A percentile compares a stretch with the other conserved stretches of the same genome.
Evolutionary conservation across 805 yeast genomes (phyloP).

Genomic region (Lipomyces spencermartinsiae): DNA sequence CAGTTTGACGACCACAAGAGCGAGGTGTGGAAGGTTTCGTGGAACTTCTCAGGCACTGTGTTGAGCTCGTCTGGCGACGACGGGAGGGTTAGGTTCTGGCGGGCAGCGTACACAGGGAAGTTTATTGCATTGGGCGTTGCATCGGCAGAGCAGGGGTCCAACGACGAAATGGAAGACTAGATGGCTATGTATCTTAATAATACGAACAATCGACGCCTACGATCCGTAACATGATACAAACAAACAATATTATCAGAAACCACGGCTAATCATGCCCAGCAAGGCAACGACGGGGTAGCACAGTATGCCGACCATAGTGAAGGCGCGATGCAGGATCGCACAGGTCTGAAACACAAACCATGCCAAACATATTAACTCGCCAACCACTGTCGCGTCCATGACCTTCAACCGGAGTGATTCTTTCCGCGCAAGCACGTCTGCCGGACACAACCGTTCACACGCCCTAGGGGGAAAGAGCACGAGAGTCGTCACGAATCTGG

Average conservation of each 20-base stretch:
- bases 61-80: conserved; percentile 95
- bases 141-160: conserved; percentile 56
- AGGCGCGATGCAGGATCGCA: conserved; percentile 11
- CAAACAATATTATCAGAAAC: not conserved
- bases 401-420: conserved; percentile 18
- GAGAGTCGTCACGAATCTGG: conserved; percentile 5
- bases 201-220: not conserved
- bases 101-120: conserved; percentile 80
- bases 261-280: not conserved
- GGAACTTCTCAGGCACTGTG: conserved; percentile 94
- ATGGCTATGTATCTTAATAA: not conserved
- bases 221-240: not conserved
- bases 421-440: not conserved
- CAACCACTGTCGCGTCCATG: conserved; percentile 14
- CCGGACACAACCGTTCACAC: too few relatives aligned
- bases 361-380: conserved; percentile 20
- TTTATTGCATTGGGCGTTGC: conserved; percentile 92
- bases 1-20: conserved; percentile 77
- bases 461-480: conserved; percentile 12
- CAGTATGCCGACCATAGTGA: conserved; percentile 5
- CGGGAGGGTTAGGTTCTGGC: conserved; percentile 91
- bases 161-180: conserved; percentile 18
- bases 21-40: conserved; percentile 95
- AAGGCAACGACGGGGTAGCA: conserved; percentile 28
- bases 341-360: conserved; percentile 12